Percentiles rank a stretch among this genome's conserved stretches.
These are phyloP conservation scores for Aspergillus bertholletiae DNA, from an alignment of 495 filamentous ascomycete species.

Conservation along the genomic window DNA sequence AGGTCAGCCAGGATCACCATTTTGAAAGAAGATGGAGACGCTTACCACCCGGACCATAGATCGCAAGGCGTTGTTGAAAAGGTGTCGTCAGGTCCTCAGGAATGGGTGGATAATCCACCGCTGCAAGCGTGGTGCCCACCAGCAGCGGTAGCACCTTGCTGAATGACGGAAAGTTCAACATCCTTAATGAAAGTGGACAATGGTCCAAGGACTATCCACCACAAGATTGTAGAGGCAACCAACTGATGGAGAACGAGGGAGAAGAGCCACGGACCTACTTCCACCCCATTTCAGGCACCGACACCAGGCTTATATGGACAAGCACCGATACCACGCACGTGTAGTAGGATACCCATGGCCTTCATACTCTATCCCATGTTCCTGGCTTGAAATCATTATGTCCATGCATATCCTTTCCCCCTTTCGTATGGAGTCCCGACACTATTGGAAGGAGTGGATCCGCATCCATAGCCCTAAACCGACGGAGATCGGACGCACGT, in stretches of 20 bases:
- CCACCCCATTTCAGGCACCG: too few relatives aligned
- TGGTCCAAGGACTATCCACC: too few relatives aligned
- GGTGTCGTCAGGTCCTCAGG: conserved; percentile 55
- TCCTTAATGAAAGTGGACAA: too few relatives aligned
- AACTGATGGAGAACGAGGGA: too few relatives aligned
- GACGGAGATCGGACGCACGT: background rate
- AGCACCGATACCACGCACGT: background rate
- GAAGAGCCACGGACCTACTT: too few relatives aligned
- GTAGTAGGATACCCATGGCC: background rate
- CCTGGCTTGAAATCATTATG: background rate
- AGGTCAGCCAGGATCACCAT: background rate
- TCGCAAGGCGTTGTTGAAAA: conserved; percentile 53
- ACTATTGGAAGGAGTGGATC: background rate
- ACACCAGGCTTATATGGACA: background rate
- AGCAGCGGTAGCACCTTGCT: conserved; percentile 35
- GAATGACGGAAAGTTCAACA: background rate
- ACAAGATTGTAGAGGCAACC: too few relatives aligned
- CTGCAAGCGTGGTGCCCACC: conserved; percentile 35
- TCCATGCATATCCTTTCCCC: background rate
- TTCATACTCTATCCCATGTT: background rate
- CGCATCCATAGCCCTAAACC: background rate
- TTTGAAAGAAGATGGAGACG: background rate
- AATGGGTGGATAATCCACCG: conserved; percentile 47
- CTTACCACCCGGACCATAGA: conserved; percentile 53
- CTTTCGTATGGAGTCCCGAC: background rate